Evolutionary conservation across 2,329 filamentous ascomycete species (phyloP).

Genomic region (Beauveria varroae): DNA sequence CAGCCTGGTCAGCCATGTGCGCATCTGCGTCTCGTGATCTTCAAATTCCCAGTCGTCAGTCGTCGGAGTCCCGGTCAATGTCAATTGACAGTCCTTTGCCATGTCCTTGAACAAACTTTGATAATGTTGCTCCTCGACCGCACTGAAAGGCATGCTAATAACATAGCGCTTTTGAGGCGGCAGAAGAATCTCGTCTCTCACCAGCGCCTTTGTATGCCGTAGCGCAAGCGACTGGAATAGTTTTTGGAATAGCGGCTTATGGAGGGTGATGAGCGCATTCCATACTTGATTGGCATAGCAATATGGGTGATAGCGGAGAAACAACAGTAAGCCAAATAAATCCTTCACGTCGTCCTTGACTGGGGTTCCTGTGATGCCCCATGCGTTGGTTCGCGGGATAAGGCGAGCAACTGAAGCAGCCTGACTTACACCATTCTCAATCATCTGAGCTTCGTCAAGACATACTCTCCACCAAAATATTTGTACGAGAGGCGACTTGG

Average conservation of each 20-base stretch:
- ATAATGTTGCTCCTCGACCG: slow-evolving; percentile 88
- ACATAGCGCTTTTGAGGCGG: slow-evolving; percentile 80
- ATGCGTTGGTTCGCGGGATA: slow-evolving; percentile 78
- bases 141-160: slow-evolving; percentile 82
- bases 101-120: slow-evolving; percentile 67
- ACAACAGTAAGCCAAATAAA: slow-evolving; percentile 71
- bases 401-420: slow-evolving; percentile 72
- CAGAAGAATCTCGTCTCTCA: slow-evolving; percentile 70
- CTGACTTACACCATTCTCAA: slow-evolving; percentile 79
- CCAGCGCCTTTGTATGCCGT: slow-evolving; percentile 75
- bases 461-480: slow-evolving; percentile 84
- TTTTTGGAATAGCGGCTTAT: slow-evolving; percentile 56
- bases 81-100: slow-evolving; percentile 60
- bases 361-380: slow-evolving; percentile 86
- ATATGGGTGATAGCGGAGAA: slow-evolving; percentile 73
- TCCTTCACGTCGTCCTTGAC: slow-evolving; percentile 72
- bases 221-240: slow-evolving; percentile 69
- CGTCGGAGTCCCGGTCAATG: slow-evolving; percentile 54
- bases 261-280: slow-evolving; percentile 53
- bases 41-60: slow-evolving; percentile 57
- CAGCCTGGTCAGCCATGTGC: slow-evolving; percentile 67
- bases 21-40: slow-evolving; percentile 63
- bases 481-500: slow-evolving; percentile 68
- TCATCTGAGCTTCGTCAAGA: slow-evolving; percentile 79
- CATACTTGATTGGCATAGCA: slow-evolving; percentile 57